Evolutionary conservation across 202 grass and related monocot species (phyloP), one percentile per base, ranked within the genome.

Genomic region (Bolboschoenoplectus hybrid): DNA sequence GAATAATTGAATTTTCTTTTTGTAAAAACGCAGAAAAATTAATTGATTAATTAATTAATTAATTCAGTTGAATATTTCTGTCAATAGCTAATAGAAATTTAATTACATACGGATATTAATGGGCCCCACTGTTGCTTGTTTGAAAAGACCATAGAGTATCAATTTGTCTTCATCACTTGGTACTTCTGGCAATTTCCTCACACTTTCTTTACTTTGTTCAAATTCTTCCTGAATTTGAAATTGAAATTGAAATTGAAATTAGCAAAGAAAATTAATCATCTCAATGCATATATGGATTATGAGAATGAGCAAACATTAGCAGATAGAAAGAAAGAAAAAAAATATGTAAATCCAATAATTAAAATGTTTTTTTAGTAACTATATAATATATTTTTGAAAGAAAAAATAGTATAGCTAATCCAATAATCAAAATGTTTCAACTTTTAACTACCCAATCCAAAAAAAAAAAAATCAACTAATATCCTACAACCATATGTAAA

Each of bases 101-200:
- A 26, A 17, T 81, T 9, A 71, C 66, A 40, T 86, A 95, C 90
- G 69, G 0, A 86, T 95, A 72, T 85, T 93, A 49, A 93, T 84
- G 2, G 91, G 69, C 9, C 93, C 91, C 13, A 88, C 86, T 1
- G 93, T 95, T 39, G 93, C 89, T 83, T 93, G 91, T 71, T 91
- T 91, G 73, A 68, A 94, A 46, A 94, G 92, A 1, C 82, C 83
- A 7, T 91, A 93, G 8, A 93, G 91, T 17, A 82, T 71, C 35
- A 94, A 81, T 80, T 86, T 91, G 87, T 80, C 76, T 62, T 61
- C 55, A 62, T 80, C 36, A 87, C 87, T 92, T 89, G 47, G 87
- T 91, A 0, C 46, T 73, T 71, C 87, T 16, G 90, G 87, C 81
- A 92, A 68, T 8, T 85, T 87, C 87, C 90, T 90, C 76, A 90